Evolutionary conservation across 495 filamentous ascomycete genomes (phyloP).

Genomic region (Penicillium canescens): DNA sequence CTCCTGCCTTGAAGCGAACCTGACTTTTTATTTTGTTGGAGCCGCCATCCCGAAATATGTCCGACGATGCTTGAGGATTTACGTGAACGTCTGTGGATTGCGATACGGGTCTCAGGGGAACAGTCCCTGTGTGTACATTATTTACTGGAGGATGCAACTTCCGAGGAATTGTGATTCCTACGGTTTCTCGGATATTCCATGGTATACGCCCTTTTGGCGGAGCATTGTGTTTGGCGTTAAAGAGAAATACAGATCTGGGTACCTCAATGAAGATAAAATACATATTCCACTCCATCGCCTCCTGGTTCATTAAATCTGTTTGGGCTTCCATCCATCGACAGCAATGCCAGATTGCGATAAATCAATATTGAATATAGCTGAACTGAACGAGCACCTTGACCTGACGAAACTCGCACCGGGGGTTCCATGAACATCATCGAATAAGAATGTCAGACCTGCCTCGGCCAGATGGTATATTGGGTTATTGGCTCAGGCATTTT

Average conservation of each 20-base stretch:
- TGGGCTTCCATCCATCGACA: background rate
- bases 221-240: constrained; percentile 33
- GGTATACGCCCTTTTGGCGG: constrained; percentile 20
- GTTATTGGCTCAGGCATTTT: constrained; percentile 11
- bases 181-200: constrained; percentile 13
- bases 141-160: constrained; percentile 14
- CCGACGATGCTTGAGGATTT: background rate
- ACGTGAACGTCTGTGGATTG: background rate
- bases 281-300: constrained; percentile 10
- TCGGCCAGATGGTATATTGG: background rate
- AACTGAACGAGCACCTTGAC: background rate
- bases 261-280: constrained; percentile 27
- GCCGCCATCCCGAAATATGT: background rate
- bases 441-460: background rate
- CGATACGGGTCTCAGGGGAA: constrained; percentile 1
- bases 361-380: background rate
- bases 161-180: background rate
- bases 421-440: background rate
- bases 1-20: background rate
- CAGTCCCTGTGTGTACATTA: constrained; percentile 26
- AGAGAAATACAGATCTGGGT: constrained; percentile 26
- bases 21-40: background rate
- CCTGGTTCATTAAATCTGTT: background rate
- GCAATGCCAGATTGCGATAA: background rate
- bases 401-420: background rate